Evolutionary conservation across 129 eudicot species (phyloP), one percentile per base, ranked within the genome.

Genomic region (Helianthus tuberosus): DNA sequence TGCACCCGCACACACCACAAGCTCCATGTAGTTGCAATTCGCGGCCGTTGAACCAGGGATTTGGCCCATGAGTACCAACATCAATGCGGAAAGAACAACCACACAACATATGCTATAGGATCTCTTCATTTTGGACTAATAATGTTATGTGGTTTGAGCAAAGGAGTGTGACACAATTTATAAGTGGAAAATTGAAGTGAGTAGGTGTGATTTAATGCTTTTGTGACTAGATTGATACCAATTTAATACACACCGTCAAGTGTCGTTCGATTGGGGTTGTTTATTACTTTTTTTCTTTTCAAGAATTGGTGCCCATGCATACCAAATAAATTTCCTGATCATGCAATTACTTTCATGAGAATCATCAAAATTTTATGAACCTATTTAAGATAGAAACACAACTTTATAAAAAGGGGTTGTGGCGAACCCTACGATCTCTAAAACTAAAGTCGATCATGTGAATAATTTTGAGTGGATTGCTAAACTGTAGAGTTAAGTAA

Each of bases 1-100:
- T 50, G 82, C 81, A 15, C 55, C 76, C n/a, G 81, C 76, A 63
- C 77, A 71, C 66, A 41, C 72, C 58, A 63, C 27, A 15, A 78
- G 77, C 8, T 78, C 72, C 82, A 63, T 62, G 72, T 71, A 70
- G 82, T 70, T 63, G 66, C 72, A 78, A 35, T 27, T 78, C 13
- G 60, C 72, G 11, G 77, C 82, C 5, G 27, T 41, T 0, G 51
- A 25, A 25, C 35, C 11, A 0, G 48, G 77, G 39, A 62, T 57
- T 17, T 51, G 82, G 58, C 64, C n/a, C 60, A 78, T 35, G 57
- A 78, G 71, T 39, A 69, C 71, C 35, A 75, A 23, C 71, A 70
- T 7, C 13, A 78, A 70, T 51, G 72, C 72, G 15, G 12, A 78
- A 49, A 78, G 77, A 38, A 35, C 66, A 51, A 63, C 60, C 44